These are phyloP conservation scores for Allium sativum DNA, from an alignment of 106 monocot species.

Conservation along the genomic window DNA sequence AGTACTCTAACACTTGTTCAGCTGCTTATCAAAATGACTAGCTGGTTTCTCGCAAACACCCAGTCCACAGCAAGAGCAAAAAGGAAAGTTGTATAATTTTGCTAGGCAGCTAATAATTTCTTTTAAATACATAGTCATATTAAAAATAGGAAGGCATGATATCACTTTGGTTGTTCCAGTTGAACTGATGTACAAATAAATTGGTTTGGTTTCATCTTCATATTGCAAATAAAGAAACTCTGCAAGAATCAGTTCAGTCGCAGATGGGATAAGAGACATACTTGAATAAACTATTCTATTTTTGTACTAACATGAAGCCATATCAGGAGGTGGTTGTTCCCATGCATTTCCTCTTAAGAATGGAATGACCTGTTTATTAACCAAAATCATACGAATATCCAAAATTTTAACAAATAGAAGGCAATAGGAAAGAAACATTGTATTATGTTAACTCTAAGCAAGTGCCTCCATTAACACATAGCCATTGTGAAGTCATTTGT, in stretches of 20 bases:
- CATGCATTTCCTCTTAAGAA: conserved; percentile 85
- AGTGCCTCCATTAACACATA: not conserved
- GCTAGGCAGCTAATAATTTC: too few species aligned
- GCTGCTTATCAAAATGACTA: too few species aligned
- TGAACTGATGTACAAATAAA: conserved; percentile 88
- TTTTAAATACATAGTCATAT: too few species aligned
- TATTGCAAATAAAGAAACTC: conserved; percentile 89
- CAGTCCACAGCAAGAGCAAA: too few species aligned
- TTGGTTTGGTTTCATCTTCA: conserved; percentile 74
- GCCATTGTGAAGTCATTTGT: not conserved
- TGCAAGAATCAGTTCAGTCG: conserved; percentile 81
- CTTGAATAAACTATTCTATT: conserved; percentile 91
- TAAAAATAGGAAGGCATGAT: too few species aligned
- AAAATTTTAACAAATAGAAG: not conserved
- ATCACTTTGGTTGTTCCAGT: conserved; percentile 87
- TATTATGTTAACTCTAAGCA: too few species aligned
- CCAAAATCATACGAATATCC: not conserved
- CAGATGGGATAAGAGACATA: conserved; percentile 80
- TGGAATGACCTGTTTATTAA: conserved; percentile 56
- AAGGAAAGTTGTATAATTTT: not conserved
- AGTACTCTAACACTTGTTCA: too few species aligned
- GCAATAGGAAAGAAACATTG: too few species aligned
- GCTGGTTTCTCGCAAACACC: too few species aligned
- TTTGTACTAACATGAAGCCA: conserved; percentile 79
- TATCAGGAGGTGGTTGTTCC: conserved; percentile 92